Evolutionary conservation across 1,139 yeast genomes (phyloP).

Genomic region (Scheffersomyces insectosa): DNA sequence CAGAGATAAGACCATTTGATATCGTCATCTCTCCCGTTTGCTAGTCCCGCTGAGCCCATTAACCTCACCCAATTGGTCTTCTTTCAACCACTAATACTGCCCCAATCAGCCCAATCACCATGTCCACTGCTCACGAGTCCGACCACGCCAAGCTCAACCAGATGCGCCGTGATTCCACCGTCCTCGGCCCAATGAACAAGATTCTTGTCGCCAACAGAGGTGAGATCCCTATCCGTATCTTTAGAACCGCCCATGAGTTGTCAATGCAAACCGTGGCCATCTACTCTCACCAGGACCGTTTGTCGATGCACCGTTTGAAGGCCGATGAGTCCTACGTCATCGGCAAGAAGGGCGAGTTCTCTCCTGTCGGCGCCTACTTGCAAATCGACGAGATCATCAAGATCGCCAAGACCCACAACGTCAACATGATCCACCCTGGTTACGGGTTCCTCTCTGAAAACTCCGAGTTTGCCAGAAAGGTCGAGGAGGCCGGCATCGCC

Average conservation of each 20-base stretch:
- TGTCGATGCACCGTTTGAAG: constrained; percentile 91
- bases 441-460: constrained; percentile 96
- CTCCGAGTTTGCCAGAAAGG: constrained; percentile 91
- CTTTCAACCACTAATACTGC: not conserved
- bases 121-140: constrained; percentile 15
- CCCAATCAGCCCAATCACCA: constrained; percentile 12
- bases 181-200: constrained; percentile 68
- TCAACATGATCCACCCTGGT: constrained; percentile 98
- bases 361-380: constrained; percentile 95
- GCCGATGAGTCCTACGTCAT: constrained; percentile 93
- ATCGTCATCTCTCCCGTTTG: too few relatives aligned
- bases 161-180: constrained; percentile 63
- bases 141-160: constrained; percentile 38
- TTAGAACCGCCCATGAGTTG: constrained; percentile 96
- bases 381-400: constrained; percentile 93
- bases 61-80: not conserved
- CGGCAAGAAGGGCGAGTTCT: constrained; percentile 83
- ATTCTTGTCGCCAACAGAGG: constrained; percentile 94
- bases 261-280: constrained; percentile 98
- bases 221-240: constrained; percentile 86
- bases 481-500: constrained; percentile 85
- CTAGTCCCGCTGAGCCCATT: too few relatives aligned
- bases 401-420: constrained; percentile 85
- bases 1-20: too few relatives aligned
- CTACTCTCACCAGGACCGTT: constrained; percentile 93